These are phyloP conservation scores for Penicillium malachiteum DNA, from an alignment of 495 filamentous ascomycete genomes.

Conservation along the genomic window DNA sequence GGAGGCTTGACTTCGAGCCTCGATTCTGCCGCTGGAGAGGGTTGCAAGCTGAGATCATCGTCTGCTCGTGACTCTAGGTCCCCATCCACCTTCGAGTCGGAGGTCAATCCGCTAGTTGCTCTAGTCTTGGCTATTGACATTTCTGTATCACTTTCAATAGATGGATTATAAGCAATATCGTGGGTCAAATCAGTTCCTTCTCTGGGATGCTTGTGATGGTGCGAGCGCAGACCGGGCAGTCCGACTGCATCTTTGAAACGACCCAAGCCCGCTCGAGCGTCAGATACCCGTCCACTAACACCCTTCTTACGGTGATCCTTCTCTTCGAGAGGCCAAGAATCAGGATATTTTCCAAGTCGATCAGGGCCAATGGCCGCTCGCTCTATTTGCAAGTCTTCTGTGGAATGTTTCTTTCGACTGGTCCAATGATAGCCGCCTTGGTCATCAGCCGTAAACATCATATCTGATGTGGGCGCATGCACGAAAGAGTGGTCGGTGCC, in stretches of 20 bases:
- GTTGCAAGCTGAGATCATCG: constrained; percentile 8
- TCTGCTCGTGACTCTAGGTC: constrained; percentile 17
- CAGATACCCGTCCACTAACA: constrained; percentile 75
- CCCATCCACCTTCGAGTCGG: constrained; percentile 22
- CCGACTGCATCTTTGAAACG: constrained; percentile 85
- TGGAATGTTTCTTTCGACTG: constrained; percentile 49
- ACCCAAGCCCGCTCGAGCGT: constrained; percentile 79
- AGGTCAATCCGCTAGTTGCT: constrained; percentile 13
- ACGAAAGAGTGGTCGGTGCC: constrained; percentile 50
- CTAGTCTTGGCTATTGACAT: constrained; percentile 11
- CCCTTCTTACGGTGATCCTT: constrained; percentile 73
- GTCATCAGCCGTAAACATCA: constrained; percentile 68
- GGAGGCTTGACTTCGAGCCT: constrained; percentile 27
- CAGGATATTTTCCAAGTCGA: constrained; percentile 29
- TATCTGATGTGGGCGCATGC: constrained; percentile 51
- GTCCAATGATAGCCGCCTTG: constrained; percentile 65
- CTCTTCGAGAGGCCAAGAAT: constrained; percentile 43
- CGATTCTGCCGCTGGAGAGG: constrained; percentile 9
- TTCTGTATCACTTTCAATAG: constrained; percentile 38
- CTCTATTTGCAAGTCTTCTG: constrained; percentile 37
- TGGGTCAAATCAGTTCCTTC: constrained; percentile 35
- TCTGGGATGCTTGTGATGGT: constrained; percentile 44
- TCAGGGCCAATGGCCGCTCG: constrained; percentile 29
- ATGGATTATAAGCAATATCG: constrained; percentile 30
- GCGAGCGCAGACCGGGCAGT: constrained; percentile 46